Evolutionary conservation across 352 stramenopile genomes (phyloP), one percentile per base, ranked within the genome.

Genomic region (Halophytophthora polymorphica): DNA sequence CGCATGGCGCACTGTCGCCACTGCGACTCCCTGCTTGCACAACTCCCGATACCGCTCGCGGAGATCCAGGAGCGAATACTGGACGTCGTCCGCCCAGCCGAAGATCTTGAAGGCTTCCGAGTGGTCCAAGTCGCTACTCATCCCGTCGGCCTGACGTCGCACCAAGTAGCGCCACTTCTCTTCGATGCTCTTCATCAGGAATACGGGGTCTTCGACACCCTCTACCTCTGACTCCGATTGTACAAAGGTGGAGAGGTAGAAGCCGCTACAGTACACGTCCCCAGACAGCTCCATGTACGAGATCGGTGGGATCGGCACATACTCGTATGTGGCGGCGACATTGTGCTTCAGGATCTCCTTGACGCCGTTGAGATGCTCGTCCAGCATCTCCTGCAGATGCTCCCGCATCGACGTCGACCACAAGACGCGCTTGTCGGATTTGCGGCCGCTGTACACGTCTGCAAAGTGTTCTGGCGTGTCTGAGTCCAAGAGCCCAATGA

Each of bases 181-280:
- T 58, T 90, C 79, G 25, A 90, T 88, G 41, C 68, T 85, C 28
- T 69, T 69, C 79, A 92, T 90, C 33, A 90, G 29, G 25, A 86
- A 70, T 36, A 90, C 66, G 19, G 82, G 82, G 45, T 92, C 71
- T 40, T 92, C 82, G 22, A 92, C 82, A 13, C 74, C 60, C 58
- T 88, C 76, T 4, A 83, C 31, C 49, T 83, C 70, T 1, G 63
- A 54, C 35, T 80, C 68, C 3, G 65, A 72, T 44, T 85, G 64
- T 17, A 76, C 73, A 21, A 92, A 72, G 2, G 69, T 86, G 11
- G 79, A 90, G 13, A 90, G 51, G 36, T 86, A 90, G 39, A 87
- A 86, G 0, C 82, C 79, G 42, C 73, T 86, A 43, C 73, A 90
- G 49, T 88, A 90, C 2, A 92, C 71, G 29, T 90, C 79, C 10